A percentile compares a stretch with the other conserved stretches of the same genome.
Evolutionary conservation across 495 filamentous ascomycete genomes (phyloP).

Genomic region (Penicillium paradoxum): DNA sequence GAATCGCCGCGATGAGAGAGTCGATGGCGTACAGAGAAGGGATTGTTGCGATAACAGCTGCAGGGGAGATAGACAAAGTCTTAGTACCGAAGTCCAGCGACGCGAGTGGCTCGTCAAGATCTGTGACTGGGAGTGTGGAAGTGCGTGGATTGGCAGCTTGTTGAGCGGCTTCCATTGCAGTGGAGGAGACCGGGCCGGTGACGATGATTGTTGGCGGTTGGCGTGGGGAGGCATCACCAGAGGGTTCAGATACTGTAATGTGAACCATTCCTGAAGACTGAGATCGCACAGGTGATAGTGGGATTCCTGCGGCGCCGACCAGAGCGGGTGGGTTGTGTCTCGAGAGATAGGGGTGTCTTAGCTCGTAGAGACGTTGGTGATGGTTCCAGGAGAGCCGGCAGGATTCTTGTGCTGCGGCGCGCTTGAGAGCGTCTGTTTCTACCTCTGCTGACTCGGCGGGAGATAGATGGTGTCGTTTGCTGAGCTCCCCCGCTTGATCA

Average conservation of each 20-base stretch:
- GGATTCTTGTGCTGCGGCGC: constrained; percentile 65
- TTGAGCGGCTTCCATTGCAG: constrained; percentile 32
- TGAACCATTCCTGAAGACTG: constrained; percentile 33
- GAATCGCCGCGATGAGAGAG: constrained; percentile 61
- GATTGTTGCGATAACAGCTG: constrained; percentile 37
- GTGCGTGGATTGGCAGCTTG: constrained; percentile 39
- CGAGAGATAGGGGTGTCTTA: constrained; percentile 64
- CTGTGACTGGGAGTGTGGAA: constrained; percentile 40
- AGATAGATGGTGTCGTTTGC: constrained; percentile 38
- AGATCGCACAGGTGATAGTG: constrained; percentile 52
- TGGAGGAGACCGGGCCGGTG: constrained; percentile 34
- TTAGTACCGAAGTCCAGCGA: constrained; percentile 46
- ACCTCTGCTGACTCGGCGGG: constrained; percentile 41
- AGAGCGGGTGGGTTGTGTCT: constrained; percentile 48
- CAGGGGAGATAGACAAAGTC: constrained; percentile 44
- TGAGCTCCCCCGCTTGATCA: constrained; percentile 51
- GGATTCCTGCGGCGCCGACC: constrained; percentile 53
- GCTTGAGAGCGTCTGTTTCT: constrained; percentile 54
- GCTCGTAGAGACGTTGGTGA: constrained; percentile 57
- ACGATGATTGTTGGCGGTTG: constrained; percentile 42
- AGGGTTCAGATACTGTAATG: constrained; percentile 38
- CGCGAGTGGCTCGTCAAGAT: constrained; percentile 42
- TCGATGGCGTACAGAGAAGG: constrained; percentile 70
- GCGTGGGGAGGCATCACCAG: constrained; percentile 15
- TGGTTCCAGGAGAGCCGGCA: constrained; percentile 67